Base-by-base conservation (phyloP, 306 rosid species). In the Heteromeles arbutifolia region DNA sequence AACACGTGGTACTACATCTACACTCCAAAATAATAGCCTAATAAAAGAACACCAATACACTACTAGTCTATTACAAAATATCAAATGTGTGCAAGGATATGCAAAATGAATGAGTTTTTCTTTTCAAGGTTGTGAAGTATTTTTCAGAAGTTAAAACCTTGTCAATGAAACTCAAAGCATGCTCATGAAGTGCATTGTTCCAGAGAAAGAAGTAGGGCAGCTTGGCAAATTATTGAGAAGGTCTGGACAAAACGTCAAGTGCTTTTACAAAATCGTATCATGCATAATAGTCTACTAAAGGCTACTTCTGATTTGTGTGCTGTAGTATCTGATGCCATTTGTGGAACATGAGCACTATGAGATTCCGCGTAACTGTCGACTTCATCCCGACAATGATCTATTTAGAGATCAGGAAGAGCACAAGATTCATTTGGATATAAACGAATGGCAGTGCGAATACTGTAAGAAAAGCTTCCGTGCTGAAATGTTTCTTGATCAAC, bases 391-490 rank as follows among this genome's bases (percentile, higher is more conserved):
- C 78, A 92, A 89, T 64, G 97, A 95, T 82, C 81, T 95, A 63
- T 95, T 86, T 84, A 84, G 91, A 78, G 91, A 90, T 84, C 98
- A 95, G 87, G 97, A 95, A 82, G 90, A 85, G 84, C 91, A 95
- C 84, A 95, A 86, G 83, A 80, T 90, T 79, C 87, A 75, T 82
- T 17, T 88, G 45, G 96, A 95, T 80, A 78, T 77, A 78, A 69
- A 85, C 31, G 97, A 95, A 65, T 95, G 98, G 98, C 93, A 72
- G 69, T 95, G 98, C 79, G 97, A 96, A 80, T 95, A 87, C 88
- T 95, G 98, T 84, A 90, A 82, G 86, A 95, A 95, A 86, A 89
- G 93, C 86, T 95, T 95, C 78, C 96, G 86, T 26, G 97, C 87
- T 43, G 97, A 90, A 80, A 87, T 85, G 32, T 95, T 89, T 90